Evolutionary conservation across 1,139 yeast species (phyloP), one percentile per base, ranked within the genome.

Genomic region (Geotrichum fermentans): DNA sequence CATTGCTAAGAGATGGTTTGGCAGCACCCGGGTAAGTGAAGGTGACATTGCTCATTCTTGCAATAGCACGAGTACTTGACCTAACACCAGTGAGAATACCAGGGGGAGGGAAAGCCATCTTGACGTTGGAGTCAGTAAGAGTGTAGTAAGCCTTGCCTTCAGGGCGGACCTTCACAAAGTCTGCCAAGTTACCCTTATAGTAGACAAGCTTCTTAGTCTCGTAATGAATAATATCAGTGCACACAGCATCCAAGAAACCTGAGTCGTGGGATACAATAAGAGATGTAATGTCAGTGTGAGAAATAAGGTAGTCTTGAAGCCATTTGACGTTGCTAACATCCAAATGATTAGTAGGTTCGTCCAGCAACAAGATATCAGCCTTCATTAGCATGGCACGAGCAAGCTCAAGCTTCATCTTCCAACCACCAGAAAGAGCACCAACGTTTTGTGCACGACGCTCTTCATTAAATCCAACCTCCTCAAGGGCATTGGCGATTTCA

Each of bases 41-140:
- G 0, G 95, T 82, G 37, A 90, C 96, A 66, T 86, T 76, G 32
- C 82, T 64, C 84, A 92, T 79, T 64, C 95, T 80, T 4, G 97
- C 97, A 63, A 92, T 96, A 50, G 98, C 87, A 69, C 97, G 82
- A 11, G 97, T 90, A 66, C 78, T 86, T 40, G 97, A 88, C 69
- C 90, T 86, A 50, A 92, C 97, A 70, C 98, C 98, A 17, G 96
- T 83, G 60, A 92, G 75, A 58, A 90, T 85, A 62, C 98, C 98
- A 52, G 97, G 97, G n/a, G 96, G 94, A 57, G 98, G 98, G 85
- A 92, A 92, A 18, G 90, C 90, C 97, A 92, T 92, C 71, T 90
- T 86, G 55, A 92, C 94, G 60, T 84, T 85, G 34, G 95, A 79
- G 67, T 90, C 97, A 40, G 95, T 83, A 63, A 92, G 78, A n/a